Base-by-base conservation (phyloP, 1,284 basidiomycete genomes). In the Mixia osmundae region DNA sequence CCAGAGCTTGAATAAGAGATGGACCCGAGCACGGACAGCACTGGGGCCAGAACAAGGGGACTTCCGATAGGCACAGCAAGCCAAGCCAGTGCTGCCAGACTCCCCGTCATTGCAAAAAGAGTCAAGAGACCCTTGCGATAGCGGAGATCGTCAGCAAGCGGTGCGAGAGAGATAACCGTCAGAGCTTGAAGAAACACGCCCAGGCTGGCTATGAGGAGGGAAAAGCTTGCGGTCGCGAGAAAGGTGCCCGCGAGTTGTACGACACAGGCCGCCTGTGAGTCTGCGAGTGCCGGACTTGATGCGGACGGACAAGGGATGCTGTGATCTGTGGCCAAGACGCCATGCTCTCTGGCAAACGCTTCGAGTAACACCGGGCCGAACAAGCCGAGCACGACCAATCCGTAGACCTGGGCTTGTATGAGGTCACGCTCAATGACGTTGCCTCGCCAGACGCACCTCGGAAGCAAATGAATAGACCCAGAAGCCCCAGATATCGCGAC, bases 91-190 rank as follows among this genome's bases (percentile, higher is more conserved):
- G n/a, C n/a, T n/a, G 72, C 60, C 8, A 65, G 31, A 2, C 74
- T 68, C 3, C 85, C 83, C 1, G 71, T 48, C 18, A 66, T 53
- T 1, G 77, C 80, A 46, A 87, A 85, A 1, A 56, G 40, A 5
- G 82, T 58, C 18, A 91, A 66, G 1, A 89, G 62, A 1, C 63
- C 63, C 50, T 85, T 85, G 21, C 83, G 68, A 48, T 71, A 69
- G 4, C 67, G 64, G 83, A 80, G 69, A 45, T 76, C 68, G 55
- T 91, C 78, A 2, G 83, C 83, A 37, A 83, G 71, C 10, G 70
- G 70, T 12, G 80, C 78, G 63, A 85, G 75, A 8, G 79, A 82
- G 42, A 89, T 82, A 32, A 91, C 80, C 0, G 74, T 76, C 12
- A 89, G 51, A 0, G 82, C 83, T 52, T 91, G 85, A 0, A 83